Conservation (phyloP, 2,329 filamentous ascomycete genomes). For the Leptoxyphium fumago region DNA sequence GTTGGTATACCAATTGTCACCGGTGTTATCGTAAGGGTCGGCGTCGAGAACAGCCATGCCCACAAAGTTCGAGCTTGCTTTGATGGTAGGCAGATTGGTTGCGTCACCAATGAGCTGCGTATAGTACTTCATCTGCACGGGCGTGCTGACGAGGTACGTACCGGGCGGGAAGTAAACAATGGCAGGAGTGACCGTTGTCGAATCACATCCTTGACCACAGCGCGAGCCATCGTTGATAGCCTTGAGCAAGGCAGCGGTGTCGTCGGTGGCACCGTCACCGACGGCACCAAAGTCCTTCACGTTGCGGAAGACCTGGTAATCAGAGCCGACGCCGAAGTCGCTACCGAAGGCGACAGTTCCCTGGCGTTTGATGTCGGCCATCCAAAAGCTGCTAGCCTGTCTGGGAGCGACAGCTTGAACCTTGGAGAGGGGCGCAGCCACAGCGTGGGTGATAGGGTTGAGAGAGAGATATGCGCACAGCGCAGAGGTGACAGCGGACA, state of each 20-base stretch:
- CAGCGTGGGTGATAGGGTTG: slow-evolving; percentile 1
- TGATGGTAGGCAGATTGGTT: slow-evolving; percentile 46
- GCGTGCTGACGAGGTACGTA: slow-evolving; percentile 66
- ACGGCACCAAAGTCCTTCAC: slow-evolving; percentile 29
- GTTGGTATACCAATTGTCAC: slow-evolving; percentile 36
- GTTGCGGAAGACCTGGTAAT: slow-evolving; percentile 47
- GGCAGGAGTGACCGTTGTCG: slow-evolving; percentile 67
- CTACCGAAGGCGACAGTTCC: slow-evolving; percentile 50
- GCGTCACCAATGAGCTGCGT: slow-evolving; percentile 84
- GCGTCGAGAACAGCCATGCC: slow-evolving; percentile 85
- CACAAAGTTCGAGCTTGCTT: slow-evolving; percentile 40
- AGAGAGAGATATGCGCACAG: slow-evolving; percentile 14
- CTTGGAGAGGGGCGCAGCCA: slow-evolving; percentile 3
- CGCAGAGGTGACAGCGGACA: slow-evolving; percentile 11
- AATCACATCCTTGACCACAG: slow-evolving; percentile 71
- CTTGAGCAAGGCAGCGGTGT: slow-evolving; percentile 75
- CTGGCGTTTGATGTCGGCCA: slow-evolving; percentile 26
- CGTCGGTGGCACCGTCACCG: slow-evolving; percentile 57
- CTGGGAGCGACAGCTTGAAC: background rate
- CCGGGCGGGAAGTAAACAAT: slow-evolving; percentile 86
- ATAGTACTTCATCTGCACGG: slow-evolving; percentile 80
- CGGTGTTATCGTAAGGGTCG: slow-evolving; percentile 58
- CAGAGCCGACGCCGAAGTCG: slow-evolving; percentile 19
- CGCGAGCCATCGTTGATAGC: slow-evolving; percentile 66
- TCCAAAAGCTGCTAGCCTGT: slow-evolving; percentile 8